Conservation (phyloP, 805 yeast genomes). For the Priceomyces fermenticarens region DNA sequence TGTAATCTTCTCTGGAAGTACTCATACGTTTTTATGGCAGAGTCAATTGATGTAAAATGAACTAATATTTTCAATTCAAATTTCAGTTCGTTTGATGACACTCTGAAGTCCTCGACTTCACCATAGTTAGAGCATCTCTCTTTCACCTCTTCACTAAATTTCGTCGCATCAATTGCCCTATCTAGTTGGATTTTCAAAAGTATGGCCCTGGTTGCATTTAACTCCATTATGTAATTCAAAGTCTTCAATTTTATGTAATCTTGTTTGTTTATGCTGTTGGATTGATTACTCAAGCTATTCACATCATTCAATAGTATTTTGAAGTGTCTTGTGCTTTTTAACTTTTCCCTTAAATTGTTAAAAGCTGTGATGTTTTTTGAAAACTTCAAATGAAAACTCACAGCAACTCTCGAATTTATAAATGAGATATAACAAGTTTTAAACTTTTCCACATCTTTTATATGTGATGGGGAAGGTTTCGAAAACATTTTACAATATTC, state of each 20-base stretch:
- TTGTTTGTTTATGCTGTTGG: conserved; percentile 14
- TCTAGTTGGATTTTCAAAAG: conserved; percentile 9
- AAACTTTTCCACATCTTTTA: conserved; percentile 16
- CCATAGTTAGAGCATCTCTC: conserved; percentile 39
- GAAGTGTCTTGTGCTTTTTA: conserved; percentile 25
- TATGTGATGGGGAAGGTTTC: conserved; percentile 26
- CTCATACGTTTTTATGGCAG: conserved; percentile 45
- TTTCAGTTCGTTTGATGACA: conserved; percentile 8
- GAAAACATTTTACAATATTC: conserved; percentile 51
- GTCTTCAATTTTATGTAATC: conserved; percentile 40
- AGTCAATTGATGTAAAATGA: conserved; percentile 45
- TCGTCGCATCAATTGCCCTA: not conserved
- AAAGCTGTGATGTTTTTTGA: conserved; percentile 23
- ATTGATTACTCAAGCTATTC: conserved; percentile 2
- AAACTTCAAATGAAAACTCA: conserved; percentile 32
- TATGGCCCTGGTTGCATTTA: conserved; percentile 36
- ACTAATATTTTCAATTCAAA: conserved; percentile 11
- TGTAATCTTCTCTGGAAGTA: conserved; percentile 21
- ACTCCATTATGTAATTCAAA: conserved; percentile 37
- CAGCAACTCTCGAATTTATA: conserved; percentile 30
- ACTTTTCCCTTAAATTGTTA: conserved; percentile 17
- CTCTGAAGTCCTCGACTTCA: conserved; percentile 34
- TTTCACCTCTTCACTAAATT: conserved; percentile 12
- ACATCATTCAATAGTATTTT: conserved; percentile 27
- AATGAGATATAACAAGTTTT: conserved; percentile 37